Evolutionary conservation across 306 rosid species (phyloP).

Genomic region (Corylus heterophylla): DNA sequence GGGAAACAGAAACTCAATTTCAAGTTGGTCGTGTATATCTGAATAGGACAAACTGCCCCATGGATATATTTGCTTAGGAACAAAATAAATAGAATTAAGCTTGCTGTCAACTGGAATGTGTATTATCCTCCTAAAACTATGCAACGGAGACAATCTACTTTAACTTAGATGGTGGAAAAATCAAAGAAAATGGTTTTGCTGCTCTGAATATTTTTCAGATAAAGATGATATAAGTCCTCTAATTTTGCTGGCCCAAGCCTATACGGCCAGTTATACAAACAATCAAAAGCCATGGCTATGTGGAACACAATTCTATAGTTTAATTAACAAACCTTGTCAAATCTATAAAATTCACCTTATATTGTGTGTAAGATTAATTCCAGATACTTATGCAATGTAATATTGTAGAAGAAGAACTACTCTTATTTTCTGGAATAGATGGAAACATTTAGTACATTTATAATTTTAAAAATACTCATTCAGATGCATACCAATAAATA

Average conservation of each 20-base stretch:
- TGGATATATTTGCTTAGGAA: too few relatives aligned
- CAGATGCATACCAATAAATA: not conserved
- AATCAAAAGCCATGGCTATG: not conserved
- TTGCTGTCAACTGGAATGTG: too few relatives aligned
- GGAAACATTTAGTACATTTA: not conserved
- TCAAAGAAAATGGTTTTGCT: not conserved
- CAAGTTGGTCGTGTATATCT: too few relatives aligned
- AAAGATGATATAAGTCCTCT: not conserved
- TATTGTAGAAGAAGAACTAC: not conserved
- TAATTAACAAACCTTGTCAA: not conserved
- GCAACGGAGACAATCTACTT: not conserved
- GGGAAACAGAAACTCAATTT: too few relatives aligned
- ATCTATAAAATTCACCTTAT: not conserved
- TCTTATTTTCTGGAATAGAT: not conserved
- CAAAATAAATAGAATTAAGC: too few relatives aligned
- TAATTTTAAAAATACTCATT: not conserved
- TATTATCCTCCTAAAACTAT: not conserved
- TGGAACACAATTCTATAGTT: not conserved
- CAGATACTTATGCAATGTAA: not conserved
- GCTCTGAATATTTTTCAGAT: not conserved
- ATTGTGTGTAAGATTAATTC: not conserved
- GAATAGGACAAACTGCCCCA: too few relatives aligned
- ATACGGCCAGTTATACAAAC: not conserved
- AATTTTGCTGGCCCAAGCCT: not conserved
- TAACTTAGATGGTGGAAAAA: not conserved